Percentiles rank a stretch among this genome's conserved stretches.
Evolutionary conservation across 23 red algal genomes (phyloP).

Genomic region (Cyanidium caldarium): DNA sequence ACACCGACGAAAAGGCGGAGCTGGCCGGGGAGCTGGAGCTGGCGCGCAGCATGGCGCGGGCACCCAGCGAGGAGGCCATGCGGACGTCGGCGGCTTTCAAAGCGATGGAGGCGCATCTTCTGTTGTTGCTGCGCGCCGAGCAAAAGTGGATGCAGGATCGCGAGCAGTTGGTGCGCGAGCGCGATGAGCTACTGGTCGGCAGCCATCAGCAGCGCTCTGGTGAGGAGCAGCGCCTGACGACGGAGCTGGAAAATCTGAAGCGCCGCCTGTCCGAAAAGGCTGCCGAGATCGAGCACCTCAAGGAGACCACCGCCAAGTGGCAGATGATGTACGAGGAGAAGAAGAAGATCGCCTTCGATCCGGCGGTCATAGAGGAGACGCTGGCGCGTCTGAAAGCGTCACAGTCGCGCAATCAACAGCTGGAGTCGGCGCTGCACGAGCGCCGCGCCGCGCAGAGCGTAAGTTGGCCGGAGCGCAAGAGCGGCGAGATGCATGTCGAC

Average conservation of each 20-base stretch:
- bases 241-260: conserved; percentile 2
- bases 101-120: conserved; percentile 3
- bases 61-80: not conserved
- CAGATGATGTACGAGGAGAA: conserved; percentile 13
- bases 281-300: not conserved
- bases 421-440: not conserved
- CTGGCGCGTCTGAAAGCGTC: not conserved
- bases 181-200: not conserved
- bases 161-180: not conserved
- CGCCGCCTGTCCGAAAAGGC: not conserved
- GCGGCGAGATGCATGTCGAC: too few relatives aligned
- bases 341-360: conserved; percentile 1
- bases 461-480: too few relatives aligned
- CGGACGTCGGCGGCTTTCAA: not conserved
- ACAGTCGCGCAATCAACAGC: not conserved
- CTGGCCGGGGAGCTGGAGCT: not conserved
- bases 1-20: not conserved
- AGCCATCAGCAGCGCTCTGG: not conserved
- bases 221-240: not conserved
- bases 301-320: not conserved
- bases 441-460: not conserved
- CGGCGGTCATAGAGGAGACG: not conserved
- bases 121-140: not conserved
- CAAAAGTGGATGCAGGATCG: conserved; percentile 4
- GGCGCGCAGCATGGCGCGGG: not conserved